Evolutionary conservation across 2,329 filamentous ascomycete genomes (phyloP).

Genomic region (Alternaria arbusti): DNA sequence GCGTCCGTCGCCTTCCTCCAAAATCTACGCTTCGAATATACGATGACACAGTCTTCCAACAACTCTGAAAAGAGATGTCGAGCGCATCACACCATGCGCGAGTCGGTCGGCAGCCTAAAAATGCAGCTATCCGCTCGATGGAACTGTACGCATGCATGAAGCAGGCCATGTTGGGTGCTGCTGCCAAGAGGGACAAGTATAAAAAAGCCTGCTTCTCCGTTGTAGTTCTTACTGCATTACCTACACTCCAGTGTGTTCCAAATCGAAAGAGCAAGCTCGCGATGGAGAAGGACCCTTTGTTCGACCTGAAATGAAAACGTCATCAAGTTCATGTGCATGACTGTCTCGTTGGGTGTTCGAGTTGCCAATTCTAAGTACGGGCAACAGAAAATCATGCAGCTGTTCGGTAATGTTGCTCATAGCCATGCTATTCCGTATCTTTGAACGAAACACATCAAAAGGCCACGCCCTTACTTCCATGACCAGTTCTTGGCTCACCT

Average conservation of each 20-base stretch:
- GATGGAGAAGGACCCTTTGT: not conserved
- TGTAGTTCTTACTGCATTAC: not conserved
- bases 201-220: not conserved
- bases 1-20: not conserved
- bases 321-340: not conserved
- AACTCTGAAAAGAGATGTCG: not conserved
- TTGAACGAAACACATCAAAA: not conserved
- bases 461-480: too few species aligned
- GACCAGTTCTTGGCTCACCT: too few species aligned
- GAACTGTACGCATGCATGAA: not conserved
- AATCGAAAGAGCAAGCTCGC: not conserved
- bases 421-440: not conserved
- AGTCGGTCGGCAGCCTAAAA: not conserved
- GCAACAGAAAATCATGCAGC: not conserved
- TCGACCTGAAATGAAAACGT: not conserved
- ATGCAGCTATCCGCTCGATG: not conserved
- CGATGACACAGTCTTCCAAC: not conserved
- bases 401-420: not conserved
- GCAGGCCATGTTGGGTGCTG: not conserved
- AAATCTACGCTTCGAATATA: accelerated
- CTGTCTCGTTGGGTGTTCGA: not conserved
- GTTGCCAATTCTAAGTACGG: not conserved
- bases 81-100: accelerated
- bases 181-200: not conserved
- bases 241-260: not conserved